phyloP scores from a whole-genome alignment of 169 alveolate species.

The Plasmodium blacklocki region DNA sequence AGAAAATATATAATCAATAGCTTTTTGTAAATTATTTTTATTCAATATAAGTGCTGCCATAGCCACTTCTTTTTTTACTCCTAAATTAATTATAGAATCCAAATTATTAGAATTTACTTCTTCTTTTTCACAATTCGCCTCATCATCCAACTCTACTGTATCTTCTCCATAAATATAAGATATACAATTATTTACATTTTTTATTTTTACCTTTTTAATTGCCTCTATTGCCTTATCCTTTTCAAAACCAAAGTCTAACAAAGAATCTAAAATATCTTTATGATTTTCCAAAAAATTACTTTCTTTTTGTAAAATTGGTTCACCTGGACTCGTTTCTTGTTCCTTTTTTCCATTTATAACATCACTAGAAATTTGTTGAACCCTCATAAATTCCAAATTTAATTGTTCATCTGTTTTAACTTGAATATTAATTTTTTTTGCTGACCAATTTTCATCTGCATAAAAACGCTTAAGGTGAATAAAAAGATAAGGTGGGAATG shows the following conservation, averaged over 20 bases:
- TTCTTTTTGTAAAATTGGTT: not conserved
- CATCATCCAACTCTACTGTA: conserved; percentile 42
- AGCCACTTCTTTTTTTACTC: conserved; percentile 57
- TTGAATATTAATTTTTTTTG: conserved; percentile 80
- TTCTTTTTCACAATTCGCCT: not conserved
- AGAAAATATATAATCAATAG: conserved; percentile 56
- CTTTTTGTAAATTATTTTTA: conserved; percentile 56
- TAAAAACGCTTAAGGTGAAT: conserved; percentile 84
- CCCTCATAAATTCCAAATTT: conserved; percentile 46
- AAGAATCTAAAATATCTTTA: conserved; percentile 27
- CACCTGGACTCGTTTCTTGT: not conserved
- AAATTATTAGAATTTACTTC: conserved; percentile 36
- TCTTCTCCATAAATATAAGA: conserved; percentile 67
- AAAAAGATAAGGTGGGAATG: conserved; percentile 81
- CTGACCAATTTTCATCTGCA: conserved; percentile 79
- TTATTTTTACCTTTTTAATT: conserved; percentile 50
- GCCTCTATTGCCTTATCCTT: conserved; percentile 49
- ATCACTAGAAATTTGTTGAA: not conserved
- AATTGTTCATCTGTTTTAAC: conserved; percentile 76
- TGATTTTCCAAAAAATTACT: conserved; percentile 9
- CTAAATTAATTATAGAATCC: conserved; percentile 47
- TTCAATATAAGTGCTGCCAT: conserved; percentile 61
- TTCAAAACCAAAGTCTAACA: conserved; percentile 58
- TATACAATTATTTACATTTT: conserved; percentile 65
- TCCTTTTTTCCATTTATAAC: not conserved